These are phyloP conservation scores for Zoysia matrella DNA, from an alignment of 202 grass and related monocot genomes.

Conservation along the genomic window DNA sequence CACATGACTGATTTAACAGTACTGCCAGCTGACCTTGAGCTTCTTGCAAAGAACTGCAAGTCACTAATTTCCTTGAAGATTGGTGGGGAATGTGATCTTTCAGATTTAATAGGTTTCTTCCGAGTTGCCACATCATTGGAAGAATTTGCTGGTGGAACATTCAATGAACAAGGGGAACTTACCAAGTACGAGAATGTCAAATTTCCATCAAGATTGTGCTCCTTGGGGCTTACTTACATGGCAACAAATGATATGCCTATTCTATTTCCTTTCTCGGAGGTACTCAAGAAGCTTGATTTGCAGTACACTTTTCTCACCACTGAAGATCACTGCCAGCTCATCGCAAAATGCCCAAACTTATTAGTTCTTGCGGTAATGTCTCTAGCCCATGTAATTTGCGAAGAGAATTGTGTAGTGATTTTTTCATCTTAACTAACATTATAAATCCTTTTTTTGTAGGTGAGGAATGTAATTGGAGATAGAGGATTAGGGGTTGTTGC, in stretches of 20 bases:
- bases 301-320: conserved; percentile 54
- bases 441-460: conserved; percentile 26
- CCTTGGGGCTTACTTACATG: conserved; percentile 76
- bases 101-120: conserved; percentile 67
- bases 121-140: conserved; percentile 57
- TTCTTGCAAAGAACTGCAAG: conserved; percentile 76
- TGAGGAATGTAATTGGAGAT: conserved; percentile 56
- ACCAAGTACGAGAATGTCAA: conserved; percentile 52
- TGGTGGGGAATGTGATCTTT: conserved; percentile 80
- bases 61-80: conserved; percentile 86
- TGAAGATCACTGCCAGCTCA: conserved; percentile 90
- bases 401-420: not conserved
- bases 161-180: conserved; percentile 62
- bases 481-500: conserved; percentile 78
- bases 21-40: conserved; percentile 62
- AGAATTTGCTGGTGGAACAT: conserved; percentile 92
- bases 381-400: conserved; percentile 4
- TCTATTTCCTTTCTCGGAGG: conserved; percentile 64
- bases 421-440: conserved; percentile 16
- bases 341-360: conserved; percentile 81
- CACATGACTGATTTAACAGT: conserved; percentile 74
- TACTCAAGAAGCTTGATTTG: conserved; percentile 66
- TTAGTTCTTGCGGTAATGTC: conserved; percentile 79
- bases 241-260: conserved; percentile 73
- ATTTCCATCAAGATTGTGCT: conserved; percentile 72